phyloP scores from a whole-genome alignment of 305 asterid genomes.

The Solanum hybrid region DNA sequence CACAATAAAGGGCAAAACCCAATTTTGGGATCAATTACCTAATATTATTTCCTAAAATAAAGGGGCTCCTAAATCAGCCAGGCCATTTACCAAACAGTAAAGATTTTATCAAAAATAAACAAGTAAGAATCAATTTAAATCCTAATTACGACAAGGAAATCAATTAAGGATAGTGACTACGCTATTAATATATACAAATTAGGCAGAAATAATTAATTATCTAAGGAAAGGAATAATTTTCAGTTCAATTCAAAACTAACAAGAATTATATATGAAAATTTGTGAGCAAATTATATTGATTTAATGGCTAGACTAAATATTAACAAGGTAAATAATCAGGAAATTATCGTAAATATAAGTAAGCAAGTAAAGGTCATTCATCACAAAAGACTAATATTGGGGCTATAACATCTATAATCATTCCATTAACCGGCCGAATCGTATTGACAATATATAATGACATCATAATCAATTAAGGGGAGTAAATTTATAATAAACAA shows the following conservation, averaged over 20 bases:
- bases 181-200: background rate
- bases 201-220: background rate
- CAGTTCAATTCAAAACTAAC: background rate
- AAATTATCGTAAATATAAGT: background rate
- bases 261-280: too few relatives aligned
- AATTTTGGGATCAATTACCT: background rate
- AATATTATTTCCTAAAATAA: background rate
- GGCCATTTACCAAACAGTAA: background rate
- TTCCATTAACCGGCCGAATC: background rate
- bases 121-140: background rate
- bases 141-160: background rate
- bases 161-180: background rate
- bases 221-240: background rate
- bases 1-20: background rate
- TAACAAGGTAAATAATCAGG: background rate
- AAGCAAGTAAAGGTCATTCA: background rate
- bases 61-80: background rate
- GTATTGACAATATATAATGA: background rate
- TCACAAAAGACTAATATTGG: background rate
- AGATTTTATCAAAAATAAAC: background rate
- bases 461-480: background rate
- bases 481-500: background rate
- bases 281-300: background rate
- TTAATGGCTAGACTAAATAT: background rate
- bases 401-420: background rate